Base-by-base conservation (phyloP, 129 eudicot species). In the Tagetes erecta region DNA sequence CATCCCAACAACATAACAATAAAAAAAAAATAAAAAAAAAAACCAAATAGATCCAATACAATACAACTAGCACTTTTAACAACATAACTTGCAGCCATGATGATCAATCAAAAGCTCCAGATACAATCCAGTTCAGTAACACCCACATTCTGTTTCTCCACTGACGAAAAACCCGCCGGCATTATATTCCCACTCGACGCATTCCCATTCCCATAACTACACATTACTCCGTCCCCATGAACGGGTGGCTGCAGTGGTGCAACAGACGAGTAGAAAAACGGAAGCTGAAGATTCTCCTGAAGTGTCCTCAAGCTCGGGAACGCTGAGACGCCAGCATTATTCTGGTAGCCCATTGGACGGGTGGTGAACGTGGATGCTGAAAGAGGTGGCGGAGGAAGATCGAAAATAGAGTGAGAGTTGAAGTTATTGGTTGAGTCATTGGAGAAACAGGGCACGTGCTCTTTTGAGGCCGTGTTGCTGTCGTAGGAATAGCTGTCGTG, bases 391-490 rank as follows among this genome's bases (percentile, higher is more conserved):
- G 84, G 62, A 0, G 83, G 72, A 12, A 82, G 60, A 14, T 87
- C 86, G 71, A 81, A 87, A 4, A 87, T 14, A 7, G 82, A 60
- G 6, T 59, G 83, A 11, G 73, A 56, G 68, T 59, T 68, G 14
- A 64, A 72, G 62, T 57, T 76, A 44, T 60, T 79, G 76, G 85
- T 31, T 31, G 88, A 50, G 66, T 84, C 78, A 64, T 76, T 92
- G 97, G 96, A 92, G 94, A 92, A 92, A 89, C 97, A 92, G 97
- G 97, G 87, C 90, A 92, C 97, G 94, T 89, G 97, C 94, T 88
- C 86, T 77, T 81, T 84, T 57, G 76, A 49, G 59, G 74, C 73
- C 49, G 75, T 68, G 83, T 59, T 73, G 80, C 67, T 71, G 76
- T 83, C 84, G 71, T 76, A 84, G 13, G 88, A 85, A 82, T 73